Conservation (phyloP, 805 yeast genomes). For the Jamesozyma lodderae region DNA sequence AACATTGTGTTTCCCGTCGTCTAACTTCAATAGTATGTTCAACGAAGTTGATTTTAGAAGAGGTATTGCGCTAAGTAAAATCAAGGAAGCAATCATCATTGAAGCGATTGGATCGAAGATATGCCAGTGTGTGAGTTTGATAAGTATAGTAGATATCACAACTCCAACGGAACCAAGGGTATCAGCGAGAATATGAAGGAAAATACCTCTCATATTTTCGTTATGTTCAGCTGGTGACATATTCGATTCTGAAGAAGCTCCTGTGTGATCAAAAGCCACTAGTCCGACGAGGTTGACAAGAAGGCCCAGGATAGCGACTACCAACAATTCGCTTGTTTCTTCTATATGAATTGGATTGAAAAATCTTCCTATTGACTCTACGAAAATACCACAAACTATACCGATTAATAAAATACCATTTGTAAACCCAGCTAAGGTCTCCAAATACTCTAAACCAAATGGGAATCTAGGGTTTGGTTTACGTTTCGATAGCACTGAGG, state of each 20-base stretch:
- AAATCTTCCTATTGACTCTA: conserved; percentile 79
- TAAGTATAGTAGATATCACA: conserved; percentile 76
- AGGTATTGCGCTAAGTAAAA: conserved; percentile 76
- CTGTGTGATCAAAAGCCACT: conserved; percentile 88
- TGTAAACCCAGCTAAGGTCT: conserved; percentile 89
- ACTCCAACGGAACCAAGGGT: conserved; percentile 97
- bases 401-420: conserved; percentile 85
- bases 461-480: conserved; percentile 68
- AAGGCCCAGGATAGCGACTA: conserved; percentile 79
- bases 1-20: conserved; percentile 47
- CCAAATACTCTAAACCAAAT: conserved; percentile 72
- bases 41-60: conserved; percentile 72
- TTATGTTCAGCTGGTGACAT: conserved; percentile 22
- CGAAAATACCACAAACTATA: conserved; percentile 77
- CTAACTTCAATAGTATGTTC: conserved; percentile 56
- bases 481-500: conserved; percentile 56
- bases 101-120: conserved; percentile 93
- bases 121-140: conserved; percentile 53
- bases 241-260: conserved; percentile 32
- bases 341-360: conserved; percentile 68
- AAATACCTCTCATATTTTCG: conserved; percentile 87
- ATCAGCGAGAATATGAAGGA: conserved; percentile 88
- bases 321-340: conserved; percentile 71
- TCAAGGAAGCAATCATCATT: conserved; percentile 70
- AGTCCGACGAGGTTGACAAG: conserved; percentile 87